Percentiles rank a stretch among this genome's conserved stretches.
phyloP scores from a whole-genome alignment of 2,329 filamentous ascomycete species.

The Penicillium crustosum region DNA sequence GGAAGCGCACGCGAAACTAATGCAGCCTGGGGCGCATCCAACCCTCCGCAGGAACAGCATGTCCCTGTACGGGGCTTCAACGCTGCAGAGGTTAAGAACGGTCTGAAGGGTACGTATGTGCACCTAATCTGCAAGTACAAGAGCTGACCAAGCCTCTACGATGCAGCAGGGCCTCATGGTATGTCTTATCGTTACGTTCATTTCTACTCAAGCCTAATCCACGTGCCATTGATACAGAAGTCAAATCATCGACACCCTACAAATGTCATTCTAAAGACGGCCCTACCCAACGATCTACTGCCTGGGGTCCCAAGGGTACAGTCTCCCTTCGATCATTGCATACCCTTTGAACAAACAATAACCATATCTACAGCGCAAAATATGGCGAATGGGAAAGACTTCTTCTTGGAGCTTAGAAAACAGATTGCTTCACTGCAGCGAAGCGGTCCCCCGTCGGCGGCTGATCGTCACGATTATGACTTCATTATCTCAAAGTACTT shows the following conservation, averaged over 20 bases:
- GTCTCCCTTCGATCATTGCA: conserved; percentile 8
- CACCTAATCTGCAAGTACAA: background rate
- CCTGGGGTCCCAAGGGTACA: conserved; percentile 49
- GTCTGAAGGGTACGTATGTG: conserved; percentile 39
- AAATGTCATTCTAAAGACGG: conserved; percentile 40
- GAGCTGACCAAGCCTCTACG: conserved; percentile 8
- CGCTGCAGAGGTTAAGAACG: conserved; percentile 41
- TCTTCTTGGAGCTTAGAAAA: conserved; percentile 51
- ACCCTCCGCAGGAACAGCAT: conserved; percentile 40
- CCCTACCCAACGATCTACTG: conserved; percentile 37
- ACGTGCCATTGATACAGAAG: conserved; percentile 27
- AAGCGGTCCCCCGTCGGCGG: conserved; percentile 37
- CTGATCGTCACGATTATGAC: conserved; percentile 23
- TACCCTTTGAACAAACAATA: conserved; percentile 10
- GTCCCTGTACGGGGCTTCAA: conserved; percentile 48
- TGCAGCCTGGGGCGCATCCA: conserved; percentile 31
- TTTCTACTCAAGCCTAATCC: background rate
- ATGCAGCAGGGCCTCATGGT: conserved; percentile 34
- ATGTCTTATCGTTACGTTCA: conserved; percentile 1
- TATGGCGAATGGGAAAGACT: conserved; percentile 52
- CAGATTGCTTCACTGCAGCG: conserved; percentile 46
- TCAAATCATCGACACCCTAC: conserved; percentile 37
- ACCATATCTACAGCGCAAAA: conserved; percentile 40
- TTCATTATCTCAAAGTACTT: conserved; percentile 16
- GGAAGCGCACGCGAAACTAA: conserved; percentile 34